phyloP scores from a whole-genome alignment of 2,329 filamentous ascomycete species.

The Hypoxylon sp. region DNA sequence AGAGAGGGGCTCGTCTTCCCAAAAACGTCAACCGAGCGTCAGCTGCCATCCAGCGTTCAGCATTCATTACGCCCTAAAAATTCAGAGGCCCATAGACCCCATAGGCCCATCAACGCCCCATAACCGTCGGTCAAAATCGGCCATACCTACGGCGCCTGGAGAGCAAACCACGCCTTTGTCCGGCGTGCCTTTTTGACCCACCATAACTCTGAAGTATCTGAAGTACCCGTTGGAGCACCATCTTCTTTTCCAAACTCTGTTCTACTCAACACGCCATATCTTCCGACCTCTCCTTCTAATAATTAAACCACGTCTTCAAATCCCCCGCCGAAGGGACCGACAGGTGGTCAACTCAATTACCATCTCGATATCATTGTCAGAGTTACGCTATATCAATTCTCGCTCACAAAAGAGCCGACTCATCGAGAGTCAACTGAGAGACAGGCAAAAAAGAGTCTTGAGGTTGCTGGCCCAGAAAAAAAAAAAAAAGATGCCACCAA shows the following conservation, averaged over 20 bases:
- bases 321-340: conserved; percentile 3
- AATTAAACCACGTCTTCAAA: conserved; percentile 9
- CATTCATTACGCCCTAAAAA: background rate
- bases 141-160: conserved; percentile 18
- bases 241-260: conserved; percentile 25
- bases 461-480: conserved; percentile 1
- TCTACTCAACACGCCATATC: conserved; percentile 19
- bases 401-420: conserved; percentile 1
- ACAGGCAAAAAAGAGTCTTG: background rate
- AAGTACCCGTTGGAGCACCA: conserved; percentile 12
- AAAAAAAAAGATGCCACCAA: conserved; percentile 36
- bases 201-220: conserved; percentile 24
- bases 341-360: conserved; percentile 5
- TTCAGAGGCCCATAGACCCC: background rate
- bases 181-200: conserved; percentile 35
- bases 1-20: conserved; percentile 23
- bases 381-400: conserved; percentile 13
- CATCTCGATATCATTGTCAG: conserved; percentile 34
- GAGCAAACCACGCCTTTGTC: conserved; percentile 36
- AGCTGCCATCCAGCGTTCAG: conserved; percentile 25
- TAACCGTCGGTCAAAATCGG: conserved; percentile 41
- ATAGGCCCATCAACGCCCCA: conserved; percentile 9
- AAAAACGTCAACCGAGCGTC: conserved; percentile 40
- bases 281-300: conserved; percentile 9
- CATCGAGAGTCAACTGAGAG: background rate